Evolutionary conservation across 192 early-diverging fungal species (phyloP), one percentile per base, ranked within the genome.

Genomic region (Spizellomyces sp.): DNA sequence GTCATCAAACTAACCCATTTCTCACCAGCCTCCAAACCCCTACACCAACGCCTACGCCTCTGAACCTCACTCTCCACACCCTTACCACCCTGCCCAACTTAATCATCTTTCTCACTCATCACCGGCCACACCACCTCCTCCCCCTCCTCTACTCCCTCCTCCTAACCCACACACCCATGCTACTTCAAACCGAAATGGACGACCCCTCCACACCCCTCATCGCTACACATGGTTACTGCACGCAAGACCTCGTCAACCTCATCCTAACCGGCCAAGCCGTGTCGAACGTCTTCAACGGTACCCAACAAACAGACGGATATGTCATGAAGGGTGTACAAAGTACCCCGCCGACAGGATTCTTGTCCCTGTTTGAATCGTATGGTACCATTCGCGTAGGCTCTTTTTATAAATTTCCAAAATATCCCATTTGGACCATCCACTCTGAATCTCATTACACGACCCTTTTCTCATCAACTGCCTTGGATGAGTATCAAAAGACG

Each of bases 241-340:
- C 85, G 5, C 83, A 84, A 70, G 85, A 86, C 69, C 68, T 86
- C 64, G 81, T 86, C 12, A 86, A 86, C 63, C 61, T 86, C 36
- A 59, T 82, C 45, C 52, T 84, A 10, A 67, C 75, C 14, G 85
- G 85, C 0, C 62, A 80, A 63, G 85, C 85, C 4, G 72, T 67
- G 4, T 84, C 83, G 10, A 85, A 86, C 64, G 74, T 80, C 9
- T 77, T 78, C 70, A 83, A 86, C 64, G 81, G 80, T n/a, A 50
- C 17, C 5, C 54, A 56, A 5, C 54, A 60, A 4, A 69, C 41
- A n/a, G 70, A 57, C 2, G 46, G 64, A 10, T 66, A 62, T 44
- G 55, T 82, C 1, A 52, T 86, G 12, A 80, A 81, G 66, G 85
- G 85, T 10, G 68, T 86, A 2, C 48, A 77, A 44, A 64, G 57